Evolutionary conservation across 2,329 filamentous ascomycete genomes (phyloP), one percentile per base, ranked within the genome.

Genomic region (Neocatenulostroma microsporum): DNA sequence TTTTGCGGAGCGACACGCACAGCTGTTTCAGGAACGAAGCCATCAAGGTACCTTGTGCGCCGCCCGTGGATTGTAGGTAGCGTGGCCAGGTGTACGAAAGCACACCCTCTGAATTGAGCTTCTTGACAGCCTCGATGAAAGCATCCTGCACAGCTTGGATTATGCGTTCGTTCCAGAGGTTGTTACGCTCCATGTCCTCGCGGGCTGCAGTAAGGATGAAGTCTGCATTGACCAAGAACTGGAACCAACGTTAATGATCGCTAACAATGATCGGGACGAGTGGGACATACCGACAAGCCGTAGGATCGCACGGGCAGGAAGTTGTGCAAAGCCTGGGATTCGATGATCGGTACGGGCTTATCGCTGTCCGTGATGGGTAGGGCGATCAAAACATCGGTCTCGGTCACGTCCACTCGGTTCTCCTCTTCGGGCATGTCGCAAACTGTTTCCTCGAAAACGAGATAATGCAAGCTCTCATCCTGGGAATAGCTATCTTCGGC

Each of bases 271-370:
- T n/a, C n/a, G n/a, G n/a, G n/a, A n/a, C n/a, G n/a, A n/a, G n/a
- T n/a, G n/a, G n/a, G 7, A 28, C 30, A 21, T 30, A 39, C 30
- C 25, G 33, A 32, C n/a, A 55, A 40, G 3, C 50, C 50, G 39
- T 49, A 51, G 8, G 40, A 31, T 5, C 49, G 35, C 8, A 55
- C 41, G n/a, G 47, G 49, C 9, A 55, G 37, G 40, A 46, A 53
- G 20, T 48, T 49, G 38, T 48, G 54, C 3, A 46, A 38, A 3
- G 39, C 33, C 14, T 46, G 40, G 21, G 30, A 28, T 11, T 19
- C 13, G 9, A 41, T 20, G 14, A 30, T 11, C 0, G 50, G 44
- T 10, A 38, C 17, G 7, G 25, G 17, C 2, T 40, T 18, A 4
- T 40, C 39, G 12, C 36, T 27, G 21, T 49, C 25, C 2, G n/a